Evolutionary conservation across 768 basidiomycete species (phyloP).

Genomic region (Cyathus striatus): DNA sequence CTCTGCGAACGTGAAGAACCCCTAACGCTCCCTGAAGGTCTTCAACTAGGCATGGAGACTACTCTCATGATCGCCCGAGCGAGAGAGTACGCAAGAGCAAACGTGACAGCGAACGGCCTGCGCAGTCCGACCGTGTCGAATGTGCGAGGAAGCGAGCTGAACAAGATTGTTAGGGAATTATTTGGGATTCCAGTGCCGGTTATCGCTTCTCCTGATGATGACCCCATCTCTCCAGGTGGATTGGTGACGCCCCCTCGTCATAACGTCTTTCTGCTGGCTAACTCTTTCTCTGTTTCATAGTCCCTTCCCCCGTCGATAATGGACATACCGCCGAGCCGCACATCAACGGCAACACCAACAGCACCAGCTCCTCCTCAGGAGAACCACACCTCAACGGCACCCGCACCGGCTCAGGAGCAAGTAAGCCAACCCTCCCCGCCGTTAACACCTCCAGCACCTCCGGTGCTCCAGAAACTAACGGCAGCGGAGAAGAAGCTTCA

Average conservation of each 20-base stretch:
- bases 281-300: neutral
- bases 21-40: slow-evolving; percentile 48
- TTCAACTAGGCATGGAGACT: slow-evolving; percentile 51
- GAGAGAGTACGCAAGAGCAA: slow-evolving; percentile 42
- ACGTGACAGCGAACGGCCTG: slow-evolving; percentile 20
- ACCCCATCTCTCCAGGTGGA: slow-evolving; percentile 24
- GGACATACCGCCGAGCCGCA: slow-evolving; percentile 9
- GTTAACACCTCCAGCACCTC: neutral
- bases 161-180: slow-evolving; percentile 26
- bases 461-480: neutral
- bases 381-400: neutral
- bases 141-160: slow-evolving; percentile 23
- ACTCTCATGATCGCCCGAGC: slow-evolving; percentile 47
- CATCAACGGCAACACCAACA: slow-evolving; percentile 5
- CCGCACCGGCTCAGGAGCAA: neutral
- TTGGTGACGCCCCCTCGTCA: slow-evolving; percentile 19
- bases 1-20: slow-evolving; percentile 49
- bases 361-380: neutral
- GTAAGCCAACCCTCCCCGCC: neutral
- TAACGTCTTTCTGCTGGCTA: neutral
- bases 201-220: slow-evolving; percentile 3
- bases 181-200: slow-evolving; percentile 20
- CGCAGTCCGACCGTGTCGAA: slow-evolving; percentile 30
- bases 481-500: neutral
- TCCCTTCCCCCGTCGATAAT: slow-evolving; percentile 4